Conservation (phyloP, 495 filamentous ascomycete genomes). For the Podospora appendiculata region DNA sequence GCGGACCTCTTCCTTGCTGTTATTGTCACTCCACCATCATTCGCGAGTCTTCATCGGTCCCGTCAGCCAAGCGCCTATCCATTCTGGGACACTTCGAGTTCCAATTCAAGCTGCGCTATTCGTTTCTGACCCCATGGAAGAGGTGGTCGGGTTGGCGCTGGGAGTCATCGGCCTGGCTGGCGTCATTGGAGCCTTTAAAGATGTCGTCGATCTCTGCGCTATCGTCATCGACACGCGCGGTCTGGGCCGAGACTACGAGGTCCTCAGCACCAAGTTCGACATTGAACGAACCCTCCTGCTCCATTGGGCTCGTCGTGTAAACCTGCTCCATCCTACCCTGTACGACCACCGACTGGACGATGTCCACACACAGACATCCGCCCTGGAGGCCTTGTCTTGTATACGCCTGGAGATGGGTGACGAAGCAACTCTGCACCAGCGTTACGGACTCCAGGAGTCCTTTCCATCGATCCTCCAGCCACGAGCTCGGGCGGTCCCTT, state of each 20-base stretch:
- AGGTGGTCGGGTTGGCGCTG: neutral
- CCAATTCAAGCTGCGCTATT: too few relatives aligned
- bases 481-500: too few relatives aligned
- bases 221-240: conserved; percentile 4
- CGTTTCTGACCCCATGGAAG: neutral
- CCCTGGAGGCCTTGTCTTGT: neutral
- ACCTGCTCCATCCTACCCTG: neutral
- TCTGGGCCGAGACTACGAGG: conserved; percentile 21
- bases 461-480: too few relatives aligned
- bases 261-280: conserved; percentile 18
- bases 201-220: neutral
- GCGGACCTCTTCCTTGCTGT: too few relatives aligned
- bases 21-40: too few relatives aligned
- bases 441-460: neutral
- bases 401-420: neutral
- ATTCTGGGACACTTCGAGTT: too few relatives aligned
- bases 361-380: neutral
- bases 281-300: conserved; percentile 19
- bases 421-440: neutral
- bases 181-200: conserved; percentile 10
- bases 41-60: too few relatives aligned
- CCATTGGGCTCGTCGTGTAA: conserved; percentile 10
- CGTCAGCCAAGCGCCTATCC: too few relatives aligned
- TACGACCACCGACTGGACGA: neutral
- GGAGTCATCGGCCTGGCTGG: neutral